These are phyloP conservation scores for Lactarius psammicola DNA, from an alignment of 768 basidiomycete genomes.

Conservation along the genomic window DNA sequence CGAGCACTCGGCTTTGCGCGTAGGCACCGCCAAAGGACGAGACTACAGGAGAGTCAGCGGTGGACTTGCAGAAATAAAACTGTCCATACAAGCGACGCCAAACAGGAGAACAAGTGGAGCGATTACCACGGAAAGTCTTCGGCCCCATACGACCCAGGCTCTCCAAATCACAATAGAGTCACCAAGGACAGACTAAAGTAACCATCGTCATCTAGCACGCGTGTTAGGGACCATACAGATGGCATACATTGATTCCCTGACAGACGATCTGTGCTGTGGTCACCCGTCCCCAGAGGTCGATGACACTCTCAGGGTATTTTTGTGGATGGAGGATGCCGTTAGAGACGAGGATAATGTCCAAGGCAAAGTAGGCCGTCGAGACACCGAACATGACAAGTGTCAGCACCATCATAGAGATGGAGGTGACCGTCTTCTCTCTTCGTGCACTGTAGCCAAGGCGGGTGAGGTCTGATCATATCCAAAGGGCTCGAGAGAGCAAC, in stretches of 20 bases:
- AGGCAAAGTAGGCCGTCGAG: conserved; percentile 9
- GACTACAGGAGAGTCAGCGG: conserved; percentile 12
- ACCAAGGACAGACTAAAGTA: conserved; percentile 16
- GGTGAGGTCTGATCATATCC: not conserved
- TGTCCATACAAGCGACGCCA: conserved; percentile 19
- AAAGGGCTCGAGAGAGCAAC: not conserved
- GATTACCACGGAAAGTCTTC: conserved; percentile 11
- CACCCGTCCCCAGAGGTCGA: not conserved
- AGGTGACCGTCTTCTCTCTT: conserved; percentile 14
- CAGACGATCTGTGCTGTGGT: conserved; percentile 4
- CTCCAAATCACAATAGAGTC: conserved; percentile 28
- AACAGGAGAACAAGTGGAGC: conserved; percentile 18
- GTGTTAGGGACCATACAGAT: not conserved
- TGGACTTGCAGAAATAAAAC: not conserved
- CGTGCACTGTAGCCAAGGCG: not conserved
- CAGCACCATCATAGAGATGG: conserved; percentile 12
- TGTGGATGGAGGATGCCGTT: conserved; percentile 14
- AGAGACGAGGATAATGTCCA: conserved; percentile 13
- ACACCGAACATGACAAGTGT: conserved; percentile 22
- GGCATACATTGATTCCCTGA: conserved; percentile 17
- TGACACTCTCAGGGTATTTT: conserved; percentile 9
- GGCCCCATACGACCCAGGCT: conserved; percentile 23
- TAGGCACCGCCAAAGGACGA: conserved; percentile 11
- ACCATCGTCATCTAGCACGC: not conserved
- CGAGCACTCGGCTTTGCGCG: not conserved